phyloP scores from a whole-genome alignment of 1,139 yeast species.

The Debaryomyces psychrophilus region DNA sequence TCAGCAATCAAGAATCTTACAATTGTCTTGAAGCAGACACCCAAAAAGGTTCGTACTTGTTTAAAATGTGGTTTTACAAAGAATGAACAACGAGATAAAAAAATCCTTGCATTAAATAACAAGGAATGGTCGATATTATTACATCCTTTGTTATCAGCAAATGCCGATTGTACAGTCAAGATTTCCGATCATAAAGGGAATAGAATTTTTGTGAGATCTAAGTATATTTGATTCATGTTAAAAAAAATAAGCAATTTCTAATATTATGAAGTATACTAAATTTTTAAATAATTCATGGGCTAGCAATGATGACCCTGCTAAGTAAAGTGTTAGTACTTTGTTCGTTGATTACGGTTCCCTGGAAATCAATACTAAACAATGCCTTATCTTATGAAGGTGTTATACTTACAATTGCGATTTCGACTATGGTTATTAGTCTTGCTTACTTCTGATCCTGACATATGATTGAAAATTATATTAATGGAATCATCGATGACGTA shows the following conservation, averaged over 20 bases:
- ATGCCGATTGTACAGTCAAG: slow-evolving; percentile 22
- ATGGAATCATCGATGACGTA: slow-evolving; percentile 24
- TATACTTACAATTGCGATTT: slow-evolving; percentile 24
- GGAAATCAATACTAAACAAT: background rate
- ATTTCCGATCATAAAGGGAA: slow-evolving; percentile 22
- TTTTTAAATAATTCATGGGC: background rate
- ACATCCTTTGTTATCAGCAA: slow-evolving; percentile 27
- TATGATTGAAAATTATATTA: slow-evolving; percentile 24
- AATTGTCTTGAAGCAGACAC: slow-evolving; percentile 28
- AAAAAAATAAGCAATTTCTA: slow-evolving; percentile 1
- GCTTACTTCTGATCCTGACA: slow-evolving; percentile 18
- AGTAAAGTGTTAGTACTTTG: background rate
- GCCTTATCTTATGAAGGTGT: slow-evolving; percentile 8
- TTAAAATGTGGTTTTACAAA: slow-evolving; percentile 39
- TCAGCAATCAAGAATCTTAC: slow-evolving; percentile 30
- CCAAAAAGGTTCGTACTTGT: slow-evolving; percentile 31
- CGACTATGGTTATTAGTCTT: slow-evolving; percentile 13
- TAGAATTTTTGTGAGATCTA: slow-evolving; percentile 3
- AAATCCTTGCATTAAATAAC: slow-evolving; percentile 19
- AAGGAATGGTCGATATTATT: slow-evolving; percentile 36
- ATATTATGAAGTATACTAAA: background rate
- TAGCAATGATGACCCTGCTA: background rate
- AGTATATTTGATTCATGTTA: background rate
- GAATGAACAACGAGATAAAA: slow-evolving; percentile 19
- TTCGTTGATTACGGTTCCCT: background rate